Percentiles rank a stretch among this genome's conserved stretches.
These are phyloP conservation scores for Coemansia sp. DNA, from an alignment of 192 early-diverging fungal genomes.

Conservation along the genomic window DNA sequence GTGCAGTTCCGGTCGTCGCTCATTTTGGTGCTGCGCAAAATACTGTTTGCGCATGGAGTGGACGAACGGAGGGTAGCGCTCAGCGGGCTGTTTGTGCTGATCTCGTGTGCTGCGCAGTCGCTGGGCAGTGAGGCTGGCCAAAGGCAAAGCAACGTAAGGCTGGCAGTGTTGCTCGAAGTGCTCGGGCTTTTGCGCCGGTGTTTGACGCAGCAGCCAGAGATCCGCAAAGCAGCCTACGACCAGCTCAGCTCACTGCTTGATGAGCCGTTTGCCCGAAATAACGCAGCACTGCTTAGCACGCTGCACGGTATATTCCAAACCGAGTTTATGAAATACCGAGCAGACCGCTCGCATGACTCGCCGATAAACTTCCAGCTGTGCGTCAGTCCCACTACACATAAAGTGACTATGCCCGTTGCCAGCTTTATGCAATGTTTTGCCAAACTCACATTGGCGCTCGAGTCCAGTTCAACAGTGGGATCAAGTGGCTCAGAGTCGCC, in stretches of 20 bases:
- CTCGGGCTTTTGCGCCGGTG: slow-evolving; percentile 65
- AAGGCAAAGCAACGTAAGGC: slow-evolving; percentile 9
- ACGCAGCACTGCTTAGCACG: slow-evolving; percentile 16
- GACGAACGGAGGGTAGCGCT: slow-evolving; percentile 65
- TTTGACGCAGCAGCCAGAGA: slow-evolving; percentile 64
- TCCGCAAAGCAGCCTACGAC: slow-evolving; percentile 58
- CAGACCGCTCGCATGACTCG: slow-evolving; percentile 16
- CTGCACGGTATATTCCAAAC: slow-evolving; percentile 20
- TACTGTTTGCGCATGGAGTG: slow-evolving; percentile 61
- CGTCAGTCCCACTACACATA: slow-evolving; percentile 21
- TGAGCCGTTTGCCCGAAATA: slow-evolving; percentile 13
- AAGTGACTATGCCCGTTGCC: slow-evolving; percentile 29
- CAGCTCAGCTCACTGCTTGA: slow-evolving; percentile 54
- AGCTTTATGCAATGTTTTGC: slow-evolving; percentile 27
- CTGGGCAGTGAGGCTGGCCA: not conserved
- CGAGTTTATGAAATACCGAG: slow-evolving; percentile 53
- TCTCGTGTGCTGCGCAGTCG: slow-evolving; percentile 20
- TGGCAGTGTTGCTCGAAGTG: slow-evolving; percentile 28
- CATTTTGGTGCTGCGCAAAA: slow-evolving; percentile 67
- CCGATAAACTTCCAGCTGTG: slow-evolving; percentile 29
- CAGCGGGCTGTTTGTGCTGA: slow-evolving; percentile 58
- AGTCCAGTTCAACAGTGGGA: not conserved
- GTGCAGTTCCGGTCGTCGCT: slow-evolving; percentile 59
- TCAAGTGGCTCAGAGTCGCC: not conserved
- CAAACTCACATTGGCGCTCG: slow-evolving; percentile 15